Evolutionary conservation across 78 protist species (phyloP).

Genomic region (Trichosphaerium sp.): DNA sequence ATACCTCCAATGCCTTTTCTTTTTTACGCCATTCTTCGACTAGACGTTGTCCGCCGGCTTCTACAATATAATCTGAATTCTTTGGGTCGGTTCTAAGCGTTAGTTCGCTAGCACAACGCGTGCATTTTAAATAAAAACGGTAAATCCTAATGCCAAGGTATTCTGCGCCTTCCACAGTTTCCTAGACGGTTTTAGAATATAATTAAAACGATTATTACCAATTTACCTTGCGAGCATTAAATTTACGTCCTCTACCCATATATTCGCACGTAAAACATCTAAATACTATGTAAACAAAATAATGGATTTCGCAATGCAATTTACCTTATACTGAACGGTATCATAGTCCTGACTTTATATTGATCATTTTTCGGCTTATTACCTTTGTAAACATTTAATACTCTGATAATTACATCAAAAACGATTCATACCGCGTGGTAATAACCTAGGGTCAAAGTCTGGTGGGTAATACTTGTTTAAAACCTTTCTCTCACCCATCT

Average conservation of each 20-base stretch:
- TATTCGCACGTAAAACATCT: constrained; percentile 84
- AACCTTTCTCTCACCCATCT: constrained; percentile 94
- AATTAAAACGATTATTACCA: too few relatives aligned
- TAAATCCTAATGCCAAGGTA: constrained; percentile 79
- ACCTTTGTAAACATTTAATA: too few relatives aligned
- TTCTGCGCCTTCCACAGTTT: constrained; percentile 67
- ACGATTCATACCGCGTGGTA: too few relatives aligned
- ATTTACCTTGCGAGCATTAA: constrained; percentile 82
- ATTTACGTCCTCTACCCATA: constrained; percentile 76
- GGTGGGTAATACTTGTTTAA: constrained; percentile 91
- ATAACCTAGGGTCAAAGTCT: constrained; percentile 82
- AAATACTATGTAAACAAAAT: too few relatives aligned
- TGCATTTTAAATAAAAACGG: constrained; percentile 75
- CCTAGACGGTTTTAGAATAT: too few relatives aligned
- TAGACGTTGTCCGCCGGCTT: constrained; percentile 65
- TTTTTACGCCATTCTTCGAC: constrained; percentile 73
- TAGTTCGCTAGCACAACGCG: constrained; percentile 71
- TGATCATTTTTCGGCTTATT: constrained; percentile 30
- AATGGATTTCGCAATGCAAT: constrained; percentile 80
- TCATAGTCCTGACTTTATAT: constrained; percentile 80
- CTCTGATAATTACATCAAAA: too few relatives aligned
- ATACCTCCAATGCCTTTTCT: constrained; percentile 3
- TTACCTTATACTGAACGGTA: constrained; percentile 89
- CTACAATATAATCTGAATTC: constrained; percentile 72
- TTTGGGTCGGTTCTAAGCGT: constrained; percentile 86